Evolutionary conservation across 2,329 filamentous ascomycete species (phyloP), one percentile per base, ranked within the genome.

Genomic region (Beauveria scarabaeidicola): DNA sequence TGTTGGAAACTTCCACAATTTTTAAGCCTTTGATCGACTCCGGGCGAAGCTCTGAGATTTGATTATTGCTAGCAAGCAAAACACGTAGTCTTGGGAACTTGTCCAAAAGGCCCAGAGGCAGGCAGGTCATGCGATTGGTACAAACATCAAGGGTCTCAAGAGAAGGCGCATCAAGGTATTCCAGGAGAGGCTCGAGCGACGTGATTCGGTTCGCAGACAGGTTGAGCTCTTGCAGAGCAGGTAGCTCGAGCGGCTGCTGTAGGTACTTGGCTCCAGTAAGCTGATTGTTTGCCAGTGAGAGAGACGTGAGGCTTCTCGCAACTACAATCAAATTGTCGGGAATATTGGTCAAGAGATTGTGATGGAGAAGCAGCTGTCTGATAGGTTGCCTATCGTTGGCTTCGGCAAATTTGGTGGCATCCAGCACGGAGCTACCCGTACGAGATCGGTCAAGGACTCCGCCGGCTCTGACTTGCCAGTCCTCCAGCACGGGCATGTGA

Each of bases 71-170:
- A 1, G 85, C 87, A 19, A 93, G 76, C 10, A 97, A 77, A 0
- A 88, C 83, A 1, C 79, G 81, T 46, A 97, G 78, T 7, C 77
- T 79, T 0, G 91, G 90, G 69, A 91, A 97, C 1, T 75, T 76
- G 7, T 81, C 74, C 57, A 85, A 85, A 7, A 96, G 75, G 25
- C 70, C 70, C 3, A 70, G 64, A 0, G 92, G 90, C 0, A 97
- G 77, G 0, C 81, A 80, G 1, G 84, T 81, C 32, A 97, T 75
- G n/a, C 88, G 85, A 70, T 97, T 97, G 64, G 88, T 82, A 25
- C 88, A 91, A 8, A 95, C 79, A 68, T 97, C 90, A 1, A 97
- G 78, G 65, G 88, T 88, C 58, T 87, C 83, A 7, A 97, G 79
- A 7, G 75, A 78, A 0, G 91, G 91, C 0, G 92, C 91, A n/a